phyloP scores from a whole-genome alignment of 2,329 filamentous ascomycete genomes.

The Diaporthe aspalathi region DNA sequence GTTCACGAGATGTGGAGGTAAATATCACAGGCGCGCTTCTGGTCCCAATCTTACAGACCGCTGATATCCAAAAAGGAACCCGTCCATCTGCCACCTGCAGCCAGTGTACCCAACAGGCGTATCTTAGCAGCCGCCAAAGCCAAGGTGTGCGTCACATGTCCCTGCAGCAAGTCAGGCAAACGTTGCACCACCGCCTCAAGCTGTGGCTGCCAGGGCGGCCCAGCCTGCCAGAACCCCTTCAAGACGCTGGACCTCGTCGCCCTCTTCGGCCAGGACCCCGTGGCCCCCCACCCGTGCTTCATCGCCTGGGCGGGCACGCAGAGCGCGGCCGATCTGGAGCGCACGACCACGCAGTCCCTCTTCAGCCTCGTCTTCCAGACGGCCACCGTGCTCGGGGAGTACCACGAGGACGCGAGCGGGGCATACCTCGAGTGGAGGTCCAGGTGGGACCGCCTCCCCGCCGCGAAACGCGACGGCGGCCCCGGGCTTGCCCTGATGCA shows the following conservation, averaged over 20 bases:
- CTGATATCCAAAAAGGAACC: conserved; percentile 14
- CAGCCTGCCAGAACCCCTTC: conserved; percentile 25
- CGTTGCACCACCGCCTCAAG: neutral
- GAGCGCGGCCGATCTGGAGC: neutral
- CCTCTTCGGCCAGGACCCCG: conserved; percentile 27
- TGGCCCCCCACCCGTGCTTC: conserved; percentile 34
- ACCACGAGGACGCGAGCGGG: neutral
- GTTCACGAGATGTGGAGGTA: neutral
- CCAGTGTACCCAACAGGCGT: neutral
- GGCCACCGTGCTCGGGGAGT: neutral
- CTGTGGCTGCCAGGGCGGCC: conserved; percentile 27
- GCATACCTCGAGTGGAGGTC: conserved; percentile 31
- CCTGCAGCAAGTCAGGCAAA: conserved; percentile 27
- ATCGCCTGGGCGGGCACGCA: conserved; percentile 25
- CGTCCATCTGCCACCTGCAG: neutral
- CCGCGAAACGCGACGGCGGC: conserved; percentile 1
- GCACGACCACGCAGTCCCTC: conserved; percentile 4
- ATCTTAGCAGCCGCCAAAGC: neutral
- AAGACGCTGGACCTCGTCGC: conserved; percentile 18
- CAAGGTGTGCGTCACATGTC: conserved; percentile 1
- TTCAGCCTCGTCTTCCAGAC: conserved; percentile 11
- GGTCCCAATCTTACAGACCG: neutral
- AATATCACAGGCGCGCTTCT: neutral
- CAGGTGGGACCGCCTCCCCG: conserved; percentile 31
- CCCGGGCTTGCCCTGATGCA: conserved; percentile 21